Percentiles rank a stretch among this genome's conserved stretches.
These are phyloP conservation scores for Aaosphaeria arxii DNA, from an alignment of 2,329 filamentous ascomycete species.

Conservation along the genomic window DNA sequence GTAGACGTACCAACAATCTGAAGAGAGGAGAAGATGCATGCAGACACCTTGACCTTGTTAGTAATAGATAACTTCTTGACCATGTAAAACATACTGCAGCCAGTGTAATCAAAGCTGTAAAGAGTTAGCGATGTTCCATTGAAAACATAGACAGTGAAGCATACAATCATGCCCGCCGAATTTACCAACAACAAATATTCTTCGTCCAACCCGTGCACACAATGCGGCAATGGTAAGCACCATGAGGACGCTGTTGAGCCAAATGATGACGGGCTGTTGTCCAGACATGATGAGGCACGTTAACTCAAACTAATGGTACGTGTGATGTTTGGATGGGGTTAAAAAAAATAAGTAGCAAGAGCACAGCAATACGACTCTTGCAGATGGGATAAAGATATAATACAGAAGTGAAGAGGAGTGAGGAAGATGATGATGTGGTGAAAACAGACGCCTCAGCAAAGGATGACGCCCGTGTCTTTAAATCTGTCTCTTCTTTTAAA, in stretches of 20 bases:
- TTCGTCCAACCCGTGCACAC: constrained; percentile 18
- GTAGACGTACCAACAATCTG: constrained; percentile 14
- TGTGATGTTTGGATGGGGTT: not conserved
- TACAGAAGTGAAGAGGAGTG: no score
- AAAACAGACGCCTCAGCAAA: no score
- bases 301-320: constrained; percentile 6
- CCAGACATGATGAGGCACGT: constrained; percentile 5
- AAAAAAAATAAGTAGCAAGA: not conserved
- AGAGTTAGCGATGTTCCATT: constrained; percentile 4
- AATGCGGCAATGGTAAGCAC: constrained; percentile 19
- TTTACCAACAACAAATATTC: constrained; percentile 17
- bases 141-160: not conserved
- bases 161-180: constrained; percentile 27
- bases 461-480: no score
- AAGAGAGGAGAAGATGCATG: constrained; percentile 19
- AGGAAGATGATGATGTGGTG: no score
- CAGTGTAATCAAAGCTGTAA: constrained; percentile 17
- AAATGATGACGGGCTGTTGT: constrained; percentile 15
- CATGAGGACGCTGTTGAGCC: constrained; percentile 23
- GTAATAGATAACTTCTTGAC: not conserved
- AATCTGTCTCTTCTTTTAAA: no score
- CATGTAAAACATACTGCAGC: constrained; percentile 12
- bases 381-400: no score
- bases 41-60: constrained; percentile 8
- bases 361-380: not conserved